Evolutionary conservation across 2,329 filamentous ascomycete species (phyloP).

Genomic region (Diaporthe ampelina): DNA sequence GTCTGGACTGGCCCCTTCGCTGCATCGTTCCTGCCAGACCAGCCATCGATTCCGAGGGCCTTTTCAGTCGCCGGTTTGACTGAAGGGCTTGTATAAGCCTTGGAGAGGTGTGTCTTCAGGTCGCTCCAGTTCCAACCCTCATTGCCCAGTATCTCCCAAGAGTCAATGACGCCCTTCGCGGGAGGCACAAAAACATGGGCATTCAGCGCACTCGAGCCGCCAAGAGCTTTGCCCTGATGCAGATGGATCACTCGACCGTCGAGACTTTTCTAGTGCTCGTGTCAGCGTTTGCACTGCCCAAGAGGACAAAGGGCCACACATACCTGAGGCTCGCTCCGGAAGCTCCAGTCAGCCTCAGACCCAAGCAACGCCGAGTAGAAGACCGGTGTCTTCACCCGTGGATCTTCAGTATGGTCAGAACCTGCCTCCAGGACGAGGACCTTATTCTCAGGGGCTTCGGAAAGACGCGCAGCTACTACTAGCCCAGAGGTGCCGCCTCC

Average conservation of each 20-base stretch:
- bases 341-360: constrained; percentile 34
- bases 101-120: constrained; percentile 51
- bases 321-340: constrained; percentile 33
- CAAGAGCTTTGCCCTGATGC: constrained; percentile 51
- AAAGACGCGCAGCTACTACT: constrained; percentile 59
- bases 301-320: neutral
- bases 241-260: constrained; percentile 51
- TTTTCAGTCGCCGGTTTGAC: neutral
- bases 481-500: constrained; percentile 65
- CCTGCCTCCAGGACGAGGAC: constrained; percentile 59
- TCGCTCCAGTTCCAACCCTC: constrained; percentile 46
- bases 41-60: neutral
- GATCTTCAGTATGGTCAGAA: constrained; percentile 50
- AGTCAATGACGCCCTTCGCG: constrained; percentile 45
- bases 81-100: constrained; percentile 39
- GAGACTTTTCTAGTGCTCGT: constrained; percentile 27
- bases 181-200: constrained; percentile 43
- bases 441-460: constrained; percentile 50
- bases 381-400: constrained; percentile 42
- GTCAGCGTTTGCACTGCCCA: neutral
- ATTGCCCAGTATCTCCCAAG: constrained; percentile 49
- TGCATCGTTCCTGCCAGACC: constrained; percentile 3
- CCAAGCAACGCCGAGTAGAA: constrained; percentile 33
- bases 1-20: constrained; percentile 30
- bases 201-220: constrained; percentile 51